Evolutionary conservation across 2,329 filamentous ascomycete genomes (phyloP).

Genomic region (Fusarium nanum): DNA sequence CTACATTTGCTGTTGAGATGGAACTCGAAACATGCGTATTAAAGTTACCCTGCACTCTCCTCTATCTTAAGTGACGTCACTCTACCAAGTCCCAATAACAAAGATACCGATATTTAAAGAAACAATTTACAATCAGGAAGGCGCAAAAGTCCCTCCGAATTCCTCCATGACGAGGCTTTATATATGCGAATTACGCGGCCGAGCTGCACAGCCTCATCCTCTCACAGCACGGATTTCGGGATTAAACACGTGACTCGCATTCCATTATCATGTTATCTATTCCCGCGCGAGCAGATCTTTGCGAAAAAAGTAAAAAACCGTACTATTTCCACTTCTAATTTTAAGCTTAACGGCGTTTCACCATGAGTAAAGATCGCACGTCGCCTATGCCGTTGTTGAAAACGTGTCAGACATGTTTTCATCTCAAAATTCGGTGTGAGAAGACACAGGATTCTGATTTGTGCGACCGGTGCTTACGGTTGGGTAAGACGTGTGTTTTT

Average conservation of each 20-base stretch:
- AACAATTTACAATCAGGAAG: neutral
- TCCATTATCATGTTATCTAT: neutral
- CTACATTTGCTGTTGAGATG: neutral
- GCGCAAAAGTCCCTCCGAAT: neutral
- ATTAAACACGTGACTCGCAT: neutral
- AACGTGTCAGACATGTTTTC: slow-evolving; percentile 51
- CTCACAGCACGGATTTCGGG: neutral
- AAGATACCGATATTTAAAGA: neutral
- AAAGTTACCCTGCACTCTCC: neutral
- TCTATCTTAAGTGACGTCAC: neutral
- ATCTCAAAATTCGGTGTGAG: slow-evolving; percentile 49
- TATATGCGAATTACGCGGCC: neutral
- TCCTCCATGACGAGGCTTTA: neutral
- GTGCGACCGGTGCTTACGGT: slow-evolving; percentile 50
- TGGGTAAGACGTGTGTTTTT: slow-evolving; percentile 50
- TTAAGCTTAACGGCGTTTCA: neutral
- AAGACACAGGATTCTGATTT: slow-evolving; percentile 47
- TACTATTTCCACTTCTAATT: no score
- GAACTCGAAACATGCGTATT: neutral
- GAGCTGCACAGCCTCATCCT: slow-evolving; percentile 6
- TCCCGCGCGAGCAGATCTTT: neutral
- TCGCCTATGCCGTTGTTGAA: slow-evolving; percentile 27
- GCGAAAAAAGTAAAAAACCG: neutral
- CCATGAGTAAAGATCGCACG: slow-evolving; percentile 11
- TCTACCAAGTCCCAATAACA: neutral